Evolutionary conservation across 495 filamentous ascomycete species (phyloP).

Genomic region (Penicillium psychrofluorescens): DNA sequence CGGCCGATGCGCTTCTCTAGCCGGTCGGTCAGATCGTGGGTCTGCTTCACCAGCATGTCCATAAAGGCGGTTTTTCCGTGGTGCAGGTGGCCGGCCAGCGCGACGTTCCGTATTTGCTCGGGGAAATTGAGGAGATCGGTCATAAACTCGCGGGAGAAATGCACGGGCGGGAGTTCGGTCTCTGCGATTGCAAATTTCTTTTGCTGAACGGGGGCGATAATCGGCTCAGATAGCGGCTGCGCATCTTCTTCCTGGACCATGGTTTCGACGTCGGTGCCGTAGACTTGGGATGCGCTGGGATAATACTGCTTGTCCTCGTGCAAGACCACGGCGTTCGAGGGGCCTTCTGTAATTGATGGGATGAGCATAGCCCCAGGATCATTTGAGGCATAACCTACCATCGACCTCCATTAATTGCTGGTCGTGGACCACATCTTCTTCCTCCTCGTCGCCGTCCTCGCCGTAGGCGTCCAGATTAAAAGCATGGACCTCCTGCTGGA

Average conservation of each 20-base stretch:
- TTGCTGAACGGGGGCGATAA: constrained; percentile 84
- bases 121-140: constrained; percentile 93
- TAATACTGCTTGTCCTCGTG: constrained; percentile 99
- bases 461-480: constrained; percentile 59
- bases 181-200: constrained; percentile 96
- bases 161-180: constrained; percentile 78
- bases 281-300: constrained; percentile 89
- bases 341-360: constrained; percentile 57
- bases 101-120: constrained; percentile 87
- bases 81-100: constrained; percentile 85
- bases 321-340: constrained; percentile 91
- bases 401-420: constrained; percentile 95
- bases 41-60: constrained; percentile 96
- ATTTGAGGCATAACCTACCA: constrained; percentile 38
- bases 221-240: constrained; percentile 84
- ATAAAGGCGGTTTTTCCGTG: constrained; percentile 97
- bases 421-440: constrained; percentile 47
- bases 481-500: constrained; percentile 48
- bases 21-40: constrained; percentile 74
- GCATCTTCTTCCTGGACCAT: constrained; percentile 96
- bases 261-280: constrained; percentile 89
- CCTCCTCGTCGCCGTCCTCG: constrained; percentile 60
- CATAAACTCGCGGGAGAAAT: constrained; percentile 87
- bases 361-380: constrained; percentile 8
- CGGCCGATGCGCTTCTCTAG: constrained; percentile 72